Conservation (phyloP, 2,329 filamentous ascomycete species). For the Cercospora sojina region DNA sequence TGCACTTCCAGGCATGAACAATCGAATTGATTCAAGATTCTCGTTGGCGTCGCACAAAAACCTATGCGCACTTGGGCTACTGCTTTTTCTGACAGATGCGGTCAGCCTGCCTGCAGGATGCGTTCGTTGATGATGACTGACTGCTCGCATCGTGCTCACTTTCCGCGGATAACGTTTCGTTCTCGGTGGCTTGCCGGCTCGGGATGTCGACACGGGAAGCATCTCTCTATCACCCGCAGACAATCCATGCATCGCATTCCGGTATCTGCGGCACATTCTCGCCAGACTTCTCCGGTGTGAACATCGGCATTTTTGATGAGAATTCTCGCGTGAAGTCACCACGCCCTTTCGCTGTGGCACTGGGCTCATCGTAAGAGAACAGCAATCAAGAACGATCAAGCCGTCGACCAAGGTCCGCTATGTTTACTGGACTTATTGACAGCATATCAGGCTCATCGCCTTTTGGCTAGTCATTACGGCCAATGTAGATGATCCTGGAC, state of each 20-base stretch:
- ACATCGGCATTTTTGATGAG: not conserved
- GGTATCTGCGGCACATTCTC: not conserved
- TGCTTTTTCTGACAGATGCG: not conserved
- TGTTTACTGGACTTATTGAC: not conserved
- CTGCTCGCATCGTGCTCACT: not conserved
- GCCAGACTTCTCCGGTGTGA: not conserved
- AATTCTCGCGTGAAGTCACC: not conserved
- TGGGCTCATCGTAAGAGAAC: not conserved
- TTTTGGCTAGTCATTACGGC: not conserved
- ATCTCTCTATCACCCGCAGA: not conserved
- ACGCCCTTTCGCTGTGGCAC: not conserved
- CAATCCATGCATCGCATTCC: not conserved
- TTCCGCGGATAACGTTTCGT: not conserved
- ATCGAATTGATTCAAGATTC: not conserved
- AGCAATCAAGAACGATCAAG: not conserved
- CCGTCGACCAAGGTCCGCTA: not conserved
- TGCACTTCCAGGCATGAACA: not conserved
- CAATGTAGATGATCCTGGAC: not conserved
- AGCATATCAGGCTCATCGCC: not conserved
- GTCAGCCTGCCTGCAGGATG: not conserved
- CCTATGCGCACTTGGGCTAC: not conserved
- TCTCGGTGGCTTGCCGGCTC: not conserved
- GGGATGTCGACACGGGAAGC: not conserved
- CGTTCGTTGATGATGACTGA: not conserved
- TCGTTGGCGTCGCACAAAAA: constrained; percentile 2